Base-by-base conservation (phyloP, 192 early-diverging fungal species). In the Chytriomyces confervae region DNA sequence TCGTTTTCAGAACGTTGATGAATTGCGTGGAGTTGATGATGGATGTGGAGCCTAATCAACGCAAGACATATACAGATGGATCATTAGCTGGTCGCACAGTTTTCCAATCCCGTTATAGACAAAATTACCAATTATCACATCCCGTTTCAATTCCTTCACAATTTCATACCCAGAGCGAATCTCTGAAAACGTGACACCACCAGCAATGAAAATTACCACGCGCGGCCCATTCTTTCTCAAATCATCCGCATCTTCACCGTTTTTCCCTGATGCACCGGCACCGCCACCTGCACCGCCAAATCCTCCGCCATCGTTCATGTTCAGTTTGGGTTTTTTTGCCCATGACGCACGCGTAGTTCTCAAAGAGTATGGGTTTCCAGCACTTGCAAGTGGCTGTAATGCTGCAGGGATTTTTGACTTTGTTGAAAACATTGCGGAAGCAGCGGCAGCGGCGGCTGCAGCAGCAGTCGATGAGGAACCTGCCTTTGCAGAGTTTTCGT, bases 111-210 rank as follows among this genome's bases (percentile, higher is more conserved):
- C 53, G 53, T 57, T 57, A 57, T 57, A 57, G 13, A 57, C 53
- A 57, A 57, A 27, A 67, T n/a, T 24, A 84, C 92, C 94, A 60
- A 95, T 87, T 49, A 93, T 75, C 5, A 94, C 89, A 67, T 95
- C 94, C 11, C 92, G 82, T 65, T 87, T 83, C 73, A 83, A 82
- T 6, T 86, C 85, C 27, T 88, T 84, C 7, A 87, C 83, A 7
- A 95, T 74, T 60, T 94, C 93, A 76, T 93, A 91, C 48, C 85
- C 82, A 4, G 87, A 80, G 47, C 93, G 86, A 48, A 95, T 84
- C 79, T 96, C 95, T 45, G 93, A 91, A 47, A 89, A 93, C 23
- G 92, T 90, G 47, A 93, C 80, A 24, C 95, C 95, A 49, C 95
- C 95, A 44, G 93, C 87, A 60, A 95, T 83, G 71, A 96, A 96